Evolutionary conservation across 1,139 yeast genomes (phyloP).

Genomic region (Lodderomyces pseudojiufengensis): DNA sequence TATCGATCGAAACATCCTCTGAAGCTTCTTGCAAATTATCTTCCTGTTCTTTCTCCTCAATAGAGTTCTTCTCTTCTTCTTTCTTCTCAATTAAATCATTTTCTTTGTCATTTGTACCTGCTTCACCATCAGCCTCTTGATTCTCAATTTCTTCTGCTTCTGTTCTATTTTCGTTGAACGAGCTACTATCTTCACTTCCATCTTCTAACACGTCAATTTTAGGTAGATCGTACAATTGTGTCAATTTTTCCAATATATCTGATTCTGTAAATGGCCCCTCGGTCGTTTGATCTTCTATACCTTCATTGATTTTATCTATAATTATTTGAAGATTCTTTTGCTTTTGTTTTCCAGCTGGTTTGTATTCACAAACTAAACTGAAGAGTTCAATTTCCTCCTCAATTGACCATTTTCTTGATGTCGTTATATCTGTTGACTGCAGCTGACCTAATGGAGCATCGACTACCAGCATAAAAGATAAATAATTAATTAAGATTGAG

Average conservation of each 20-base stretch:
- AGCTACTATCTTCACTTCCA: constrained; percentile 7
- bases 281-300: constrained; percentile 7
- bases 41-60: constrained; percentile 2
- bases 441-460: background rate
- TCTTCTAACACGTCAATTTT: constrained; percentile 52
- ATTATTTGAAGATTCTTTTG: constrained; percentile 59
- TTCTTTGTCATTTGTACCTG: constrained; percentile 5
- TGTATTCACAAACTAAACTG: constrained; percentile 62
- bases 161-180: too few relatives aligned
- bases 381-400: constrained; percentile 67
- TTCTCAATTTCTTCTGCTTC: constrained; percentile 3
- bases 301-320: constrained; percentile 47
- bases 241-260: constrained; percentile 60
- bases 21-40: background rate
- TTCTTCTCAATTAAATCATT: constrained; percentile 7
- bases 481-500: too few relatives aligned
- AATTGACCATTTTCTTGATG: constrained; percentile 43
- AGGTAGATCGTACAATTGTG: constrained; percentile 50
- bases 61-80: constrained; percentile 1
- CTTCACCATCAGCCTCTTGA: constrained; percentile 10
- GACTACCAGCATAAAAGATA: too few relatives aligned
- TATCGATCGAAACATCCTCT: too few relatives aligned
- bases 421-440: background rate
- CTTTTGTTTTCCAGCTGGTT: constrained; percentile 61
- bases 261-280: constrained; percentile 29